These are phyloP conservation scores for Mycogone perniciosa DNA, from an alignment of 2,329 filamentous ascomycete genomes.

Conservation along the genomic window DNA sequence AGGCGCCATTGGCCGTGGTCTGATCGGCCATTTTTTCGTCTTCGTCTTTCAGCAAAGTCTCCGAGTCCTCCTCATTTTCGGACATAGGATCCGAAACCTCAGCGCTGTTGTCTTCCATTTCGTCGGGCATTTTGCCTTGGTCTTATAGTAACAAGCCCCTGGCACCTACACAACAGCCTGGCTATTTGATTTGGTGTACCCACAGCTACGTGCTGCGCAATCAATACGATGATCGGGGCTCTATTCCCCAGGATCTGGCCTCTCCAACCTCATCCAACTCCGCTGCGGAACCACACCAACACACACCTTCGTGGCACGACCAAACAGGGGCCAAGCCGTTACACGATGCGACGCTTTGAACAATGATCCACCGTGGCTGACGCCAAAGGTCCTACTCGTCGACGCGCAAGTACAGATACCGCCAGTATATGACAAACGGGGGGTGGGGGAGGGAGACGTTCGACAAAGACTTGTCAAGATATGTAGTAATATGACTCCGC, in stretches of 20 bases:
- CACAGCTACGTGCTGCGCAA: conserved; percentile 15
- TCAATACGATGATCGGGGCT: conserved; percentile 29
- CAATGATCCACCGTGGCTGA: conserved; percentile 13
- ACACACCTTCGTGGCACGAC: conserved; percentile 26
- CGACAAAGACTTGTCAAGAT: background rate
- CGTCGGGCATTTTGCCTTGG: conserved; percentile 49
- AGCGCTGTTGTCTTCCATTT: conserved; percentile 45
- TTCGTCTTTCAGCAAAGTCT: conserved; percentile 39
- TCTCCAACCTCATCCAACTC: conserved; percentile 22
- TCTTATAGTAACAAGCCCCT: conserved; percentile 37
- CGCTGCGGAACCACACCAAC: conserved; percentile 29
- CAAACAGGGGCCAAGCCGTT: conserved; percentile 20
- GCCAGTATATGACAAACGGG: background rate
- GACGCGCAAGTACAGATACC: too few relatives aligned
- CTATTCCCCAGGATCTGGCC: conserved; percentile 22
- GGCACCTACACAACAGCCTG: conserved; percentile 20
- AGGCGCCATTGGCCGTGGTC: conserved; percentile 39
- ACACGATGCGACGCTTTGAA: conserved; percentile 27
- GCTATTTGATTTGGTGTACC: conserved; percentile 9
- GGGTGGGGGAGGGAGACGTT: background rate
- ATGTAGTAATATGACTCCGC: background rate
- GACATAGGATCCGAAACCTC: conserved; percentile 54
- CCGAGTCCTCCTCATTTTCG: conserved; percentile 53
- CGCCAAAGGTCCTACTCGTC: background rate
- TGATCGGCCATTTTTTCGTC: conserved; percentile 49